phyloP scores from a whole-genome alignment of 768 basidiomycete species.

The Suillus cothurnatus region DNA sequence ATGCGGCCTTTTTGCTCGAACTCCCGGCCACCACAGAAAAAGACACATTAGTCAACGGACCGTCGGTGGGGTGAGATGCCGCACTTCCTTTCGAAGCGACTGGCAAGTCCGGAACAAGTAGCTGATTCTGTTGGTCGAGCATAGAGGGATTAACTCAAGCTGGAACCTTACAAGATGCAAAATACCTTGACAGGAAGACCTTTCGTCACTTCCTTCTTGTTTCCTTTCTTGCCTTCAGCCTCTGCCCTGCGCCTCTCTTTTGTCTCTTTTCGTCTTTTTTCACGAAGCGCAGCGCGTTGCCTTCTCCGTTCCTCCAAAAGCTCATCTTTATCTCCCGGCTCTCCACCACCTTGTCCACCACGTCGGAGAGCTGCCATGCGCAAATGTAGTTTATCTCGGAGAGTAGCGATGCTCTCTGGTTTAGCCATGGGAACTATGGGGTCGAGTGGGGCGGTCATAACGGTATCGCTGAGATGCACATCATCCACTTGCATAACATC shows the following conservation, averaged over 20 bases:
- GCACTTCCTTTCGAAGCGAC: constrained; percentile 19
- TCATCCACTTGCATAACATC: constrained; percentile 34
- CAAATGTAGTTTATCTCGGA: constrained; percentile 75
- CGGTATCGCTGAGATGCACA: constrained; percentile 30
- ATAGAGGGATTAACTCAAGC: neutral
- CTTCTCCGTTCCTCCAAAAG: constrained; percentile 77
- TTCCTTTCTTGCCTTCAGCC: constrained; percentile 56
- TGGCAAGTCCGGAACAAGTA: constrained; percentile 63
- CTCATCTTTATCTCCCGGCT: constrained; percentile 73
- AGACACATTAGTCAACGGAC: constrained; percentile 60
- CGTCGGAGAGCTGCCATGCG: constrained; percentile 72
- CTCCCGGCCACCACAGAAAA: constrained; percentile 67
- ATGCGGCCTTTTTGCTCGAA: constrained; percentile 48
- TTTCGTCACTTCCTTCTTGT: constrained; percentile 37
- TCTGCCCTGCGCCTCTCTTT: constrained; percentile 77
- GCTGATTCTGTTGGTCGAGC: constrained; percentile 51
- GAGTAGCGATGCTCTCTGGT: constrained; percentile 58
- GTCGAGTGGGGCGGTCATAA: neutral
- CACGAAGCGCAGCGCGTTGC: constrained; percentile 81
- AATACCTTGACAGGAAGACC: constrained; percentile 37
- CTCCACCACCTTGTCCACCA: constrained; percentile 37
- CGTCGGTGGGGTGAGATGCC: constrained; percentile 30
- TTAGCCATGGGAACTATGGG: constrained; percentile 63
- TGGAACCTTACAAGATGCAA: neutral
- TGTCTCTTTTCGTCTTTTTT: constrained; percentile 82